Base-by-base conservation (phyloP, 768 basidiomycete species). In the Rhodotorula graminis region DNA sequence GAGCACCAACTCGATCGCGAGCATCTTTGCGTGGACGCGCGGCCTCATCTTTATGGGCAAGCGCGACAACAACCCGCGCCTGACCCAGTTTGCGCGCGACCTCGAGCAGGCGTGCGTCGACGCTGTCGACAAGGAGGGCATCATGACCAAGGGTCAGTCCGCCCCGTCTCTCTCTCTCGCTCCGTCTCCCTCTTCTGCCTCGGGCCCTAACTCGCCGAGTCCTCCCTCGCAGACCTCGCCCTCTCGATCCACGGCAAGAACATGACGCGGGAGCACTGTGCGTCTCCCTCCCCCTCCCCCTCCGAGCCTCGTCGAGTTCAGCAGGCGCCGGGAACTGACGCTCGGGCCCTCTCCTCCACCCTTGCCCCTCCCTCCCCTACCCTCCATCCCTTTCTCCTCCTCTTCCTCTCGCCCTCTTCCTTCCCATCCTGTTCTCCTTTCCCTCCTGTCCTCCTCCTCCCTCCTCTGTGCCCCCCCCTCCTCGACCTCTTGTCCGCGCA, bases 1-100 rank as follows among this genome's bases (percentile, higher is more conserved):
- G 19, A 93, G 91, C 69, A 99, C 95, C 60, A 99, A 99, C 86
- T 94, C 95, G 53, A 93, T 98, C 77, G 95, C 95, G 58, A 93
- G 91, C 68, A 97, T 99, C 84, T 98, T 94, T 78, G 95, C 95
- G 15, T 99, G 95, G 95, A 98, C 95, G 25, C 88, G 96, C 59
- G 95, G 95, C 0, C 85, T 99, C 55, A 83, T 92, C 15, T 72
- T 75, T 70, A 89, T 93, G 76, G 94, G 93, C 74, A 93, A 92
- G 84, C 85, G 97, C 46, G 95, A 99, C 80, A 84, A 83, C 53
- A 98, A 95, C 80, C 87, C 86, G 31, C 84, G 84, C 47, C 86
- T 99, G 42, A 84, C 82, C 64, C 81, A 82, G 59, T 99, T 95
- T 82, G 92, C 89, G 77, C 78, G 84, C 61, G 87, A 88, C 73